Base-by-base conservation (phyloP, 2,329 filamentous ascomycete species). In the Beauveria pseudobassiana region DNA sequence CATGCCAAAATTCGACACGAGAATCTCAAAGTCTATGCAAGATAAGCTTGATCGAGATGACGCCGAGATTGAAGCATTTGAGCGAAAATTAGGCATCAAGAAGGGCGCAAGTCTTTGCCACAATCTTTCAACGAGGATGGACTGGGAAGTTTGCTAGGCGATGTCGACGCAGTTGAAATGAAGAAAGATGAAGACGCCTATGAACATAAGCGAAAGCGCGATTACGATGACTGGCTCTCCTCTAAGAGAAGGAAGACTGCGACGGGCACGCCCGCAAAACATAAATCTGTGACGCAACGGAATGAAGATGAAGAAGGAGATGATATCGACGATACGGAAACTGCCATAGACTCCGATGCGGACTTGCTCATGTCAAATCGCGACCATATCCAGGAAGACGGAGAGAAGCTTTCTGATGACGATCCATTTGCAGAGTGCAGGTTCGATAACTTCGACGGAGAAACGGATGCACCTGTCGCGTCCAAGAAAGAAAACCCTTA, bases 31-130 rank as follows among this genome's bases (percentile, higher is more conserved):
- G 53, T 66, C 65, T 22, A 71, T 86, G n/a, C 84, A 81, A 69
- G 82, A 87, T 3, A 85, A 83, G 67, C 77, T 97, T 5, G 87
- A 84, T 0, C 80, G 90, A 64, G 93, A 99, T 63, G 92, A 98
- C 69, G 90, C 87, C 2, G 91, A 96, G 67, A 98, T 99, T 67
- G 87, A 88, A 22, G 87, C 87, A 3, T 78, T 97, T 38, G 95
- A 99, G 76, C 92, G 88, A 73, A 96, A 90, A 69, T 77, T 99
- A 3, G 93, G 95, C 0, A 82, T 97, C 40, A 87, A 82, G 66
- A 90, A 87, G 70, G 86, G 26, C 88, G 88, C 63, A 96, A 91
- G 69, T 87, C 84, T 38, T 74, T 91, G 5, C 87, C 87, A 0
- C 88, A 89, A 66, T 80, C 86, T 0, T 91, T 93, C 67, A 82